Conservation (phyloP, 805 yeast species). For the Blastobotrys parvus region DNA sequence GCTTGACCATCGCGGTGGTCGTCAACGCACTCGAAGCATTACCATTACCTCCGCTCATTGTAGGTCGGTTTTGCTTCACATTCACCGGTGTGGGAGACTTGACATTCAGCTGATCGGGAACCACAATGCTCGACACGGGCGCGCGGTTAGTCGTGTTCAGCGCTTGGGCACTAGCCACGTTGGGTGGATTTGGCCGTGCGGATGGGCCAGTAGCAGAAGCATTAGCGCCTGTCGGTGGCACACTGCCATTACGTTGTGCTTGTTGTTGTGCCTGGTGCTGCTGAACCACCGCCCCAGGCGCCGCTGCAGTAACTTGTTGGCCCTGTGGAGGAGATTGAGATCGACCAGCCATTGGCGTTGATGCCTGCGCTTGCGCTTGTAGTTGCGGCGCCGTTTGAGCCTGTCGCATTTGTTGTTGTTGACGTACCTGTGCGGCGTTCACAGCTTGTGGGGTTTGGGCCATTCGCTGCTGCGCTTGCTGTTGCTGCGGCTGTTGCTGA, state of each 20-base stretch:
- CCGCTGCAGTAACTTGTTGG: neutral
- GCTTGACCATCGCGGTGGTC: slow-evolving; percentile 63
- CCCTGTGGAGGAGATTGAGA: slow-evolving; percentile 9
- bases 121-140: slow-evolving; percentile 28
- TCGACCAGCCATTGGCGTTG: slow-evolving; percentile 5
- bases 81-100: slow-evolving; percentile 58
- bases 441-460: neutral
- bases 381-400: slow-evolving; percentile 12
- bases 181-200: slow-evolving; percentile 4
- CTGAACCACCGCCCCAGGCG: neutral
- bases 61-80: slow-evolving; percentile 66
- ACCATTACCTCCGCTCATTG: slow-evolving; percentile 78
- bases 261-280: slow-evolving; percentile 9
- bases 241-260: slow-evolving; percentile 1
- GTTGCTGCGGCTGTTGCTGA: neutral
- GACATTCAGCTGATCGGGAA: slow-evolving; percentile 61
- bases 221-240: slow-evolving; percentile 1
- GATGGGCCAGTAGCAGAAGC: slow-evolving; percentile 7
- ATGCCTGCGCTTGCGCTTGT: slow-evolving; percentile 14
- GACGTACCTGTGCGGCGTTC: neutral
- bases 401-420: slow-evolving; percentile 11
- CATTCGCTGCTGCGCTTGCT: neutral
- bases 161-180: slow-evolving; percentile 22
- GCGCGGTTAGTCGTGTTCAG: slow-evolving; percentile 23
- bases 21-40: slow-evolving; percentile 60